These are phyloP conservation scores for Cercospora brassicicola DNA, from an alignment of 2,329 filamentous ascomycete genomes.

Conservation along the genomic window DNA sequence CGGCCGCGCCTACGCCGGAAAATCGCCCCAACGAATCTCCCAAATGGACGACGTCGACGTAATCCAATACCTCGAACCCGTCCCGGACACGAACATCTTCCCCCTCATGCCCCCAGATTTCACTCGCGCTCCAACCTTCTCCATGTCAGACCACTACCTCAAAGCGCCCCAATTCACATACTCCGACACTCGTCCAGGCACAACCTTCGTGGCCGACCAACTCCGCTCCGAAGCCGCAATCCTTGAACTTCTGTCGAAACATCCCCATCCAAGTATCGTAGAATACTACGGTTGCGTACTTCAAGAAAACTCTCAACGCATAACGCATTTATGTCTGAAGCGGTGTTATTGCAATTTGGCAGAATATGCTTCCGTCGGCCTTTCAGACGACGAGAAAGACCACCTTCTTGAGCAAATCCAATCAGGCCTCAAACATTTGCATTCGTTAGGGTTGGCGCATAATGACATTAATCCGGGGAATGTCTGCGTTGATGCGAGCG, in stretches of 20 bases:
- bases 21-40: slow-evolving; percentile 20
- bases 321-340: slow-evolving; percentile 36
- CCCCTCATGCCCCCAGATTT: slow-evolving; percentile 28
- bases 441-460: slow-evolving; percentile 37
- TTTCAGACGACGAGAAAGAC: slow-evolving; percentile 24
- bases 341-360: slow-evolving; percentile 32
- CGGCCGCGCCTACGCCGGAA: slow-evolving; percentile 32
- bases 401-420: slow-evolving; percentile 30
- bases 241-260: slow-evolving; percentile 30
- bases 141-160: slow-evolving; percentile 31
- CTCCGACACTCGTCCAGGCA: slow-evolving; percentile 32
- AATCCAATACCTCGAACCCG: slow-evolving; percentile 27
- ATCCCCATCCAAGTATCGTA: slow-evolving; percentile 36
- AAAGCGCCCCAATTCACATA: slow-evolving; percentile 38
- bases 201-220: slow-evolving; percentile 35
- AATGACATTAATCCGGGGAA: slow-evolving; percentile 33
- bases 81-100: slow-evolving; percentile 33
- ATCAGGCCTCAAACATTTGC: slow-evolving; percentile 39
- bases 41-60: slow-evolving; percentile 32
- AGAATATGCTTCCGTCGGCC: slow-evolving; percentile 26
- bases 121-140: slow-evolving; percentile 23
- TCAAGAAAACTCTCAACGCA: slow-evolving; percentile 26
- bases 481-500: slow-evolving; percentile 38
- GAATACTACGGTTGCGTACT: slow-evolving; percentile 36
- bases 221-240: slow-evolving; percentile 33